A percentile compares a stretch with the other conserved stretches of the same genome.
Evolutionary conservation across 257 asterid species (phyloP).

Genomic region (Jacaranda mimosifolia): DNA sequence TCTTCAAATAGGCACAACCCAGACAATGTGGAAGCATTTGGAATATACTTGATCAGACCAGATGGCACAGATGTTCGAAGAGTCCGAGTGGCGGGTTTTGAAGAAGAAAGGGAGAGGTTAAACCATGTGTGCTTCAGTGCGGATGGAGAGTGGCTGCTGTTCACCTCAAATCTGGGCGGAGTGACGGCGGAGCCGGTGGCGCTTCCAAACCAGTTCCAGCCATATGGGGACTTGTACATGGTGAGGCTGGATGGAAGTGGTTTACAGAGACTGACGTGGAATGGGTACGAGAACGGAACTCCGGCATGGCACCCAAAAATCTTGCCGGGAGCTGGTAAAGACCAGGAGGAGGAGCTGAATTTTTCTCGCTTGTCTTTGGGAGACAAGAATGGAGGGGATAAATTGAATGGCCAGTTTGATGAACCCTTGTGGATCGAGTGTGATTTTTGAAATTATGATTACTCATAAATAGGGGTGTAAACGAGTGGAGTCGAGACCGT

Average conservation of each 20-base stretch:
- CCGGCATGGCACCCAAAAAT: constrained; percentile 72
- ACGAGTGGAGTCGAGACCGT: too few species aligned
- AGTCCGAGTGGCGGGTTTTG: constrained; percentile 56
- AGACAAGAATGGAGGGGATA: constrained; percentile 48
- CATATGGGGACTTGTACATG: constrained; percentile 78
- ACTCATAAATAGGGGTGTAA: neutral
- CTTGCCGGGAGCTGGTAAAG: neutral
- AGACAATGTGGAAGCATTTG: constrained; percentile 49
- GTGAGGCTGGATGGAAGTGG: constrained; percentile 81
- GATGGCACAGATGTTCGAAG: constrained; percentile 65
- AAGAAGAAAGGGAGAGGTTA: constrained; percentile 64
- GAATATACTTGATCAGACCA: constrained; percentile 61
- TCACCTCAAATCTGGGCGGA: constrained; percentile 74
- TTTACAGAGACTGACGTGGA: constrained; percentile 74
- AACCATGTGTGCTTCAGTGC: constrained; percentile 88
- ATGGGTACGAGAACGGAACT: constrained; percentile 84
- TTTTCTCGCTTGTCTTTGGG: constrained; percentile 35
- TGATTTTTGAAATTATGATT: constrained; percentile 40
- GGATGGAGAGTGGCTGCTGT: constrained; percentile 78
- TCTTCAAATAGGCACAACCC: constrained; percentile 83
- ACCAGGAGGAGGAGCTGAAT: constrained; percentile 20
- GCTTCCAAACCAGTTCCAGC: constrained; percentile 86
- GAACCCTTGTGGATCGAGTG: constrained; percentile 77
- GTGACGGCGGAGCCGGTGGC: constrained; percentile 80
- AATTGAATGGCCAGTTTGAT: constrained; percentile 57